Conservation (phyloP, 2,329 filamentous ascomycete species). For the Monosporascus sp. region DNA sequence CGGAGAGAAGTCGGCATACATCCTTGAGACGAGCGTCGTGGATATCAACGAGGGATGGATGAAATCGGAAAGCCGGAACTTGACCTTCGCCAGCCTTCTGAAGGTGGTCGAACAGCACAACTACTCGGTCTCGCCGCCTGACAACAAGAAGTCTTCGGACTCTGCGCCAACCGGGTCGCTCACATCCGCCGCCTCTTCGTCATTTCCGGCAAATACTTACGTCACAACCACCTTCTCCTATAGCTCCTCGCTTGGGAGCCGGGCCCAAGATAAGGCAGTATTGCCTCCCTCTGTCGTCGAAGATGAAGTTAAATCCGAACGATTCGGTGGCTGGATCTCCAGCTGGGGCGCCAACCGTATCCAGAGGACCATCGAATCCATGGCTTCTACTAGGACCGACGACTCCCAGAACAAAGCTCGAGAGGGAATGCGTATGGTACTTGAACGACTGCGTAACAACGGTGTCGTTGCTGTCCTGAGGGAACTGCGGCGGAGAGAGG, state of each 20-base stretch:
- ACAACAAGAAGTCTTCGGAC: conserved; percentile 20
- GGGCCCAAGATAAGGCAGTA: conserved; percentile 48
- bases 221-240: conserved; percentile 72
- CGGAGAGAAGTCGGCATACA: conserved; percentile 69
- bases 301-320: conserved; percentile 26
- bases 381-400: conserved; percentile 71
- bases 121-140: conserved; percentile 45
- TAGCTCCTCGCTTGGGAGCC: conserved; percentile 66
- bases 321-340: conserved; percentile 42
- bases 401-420: conserved; percentile 75
- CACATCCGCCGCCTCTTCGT: conserved; percentile 4
- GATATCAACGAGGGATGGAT: conserved; percentile 79
- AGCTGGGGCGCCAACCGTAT: conserved; percentile 63
- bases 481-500: conserved; percentile 45
- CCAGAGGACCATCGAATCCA: conserved; percentile 72
- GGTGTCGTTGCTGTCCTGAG: conserved; percentile 51
- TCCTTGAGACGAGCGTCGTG: conserved; percentile 74
- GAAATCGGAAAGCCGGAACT: conserved; percentile 73
- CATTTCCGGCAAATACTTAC: conserved; percentile 44
- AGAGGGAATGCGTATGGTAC: conserved; percentile 76
- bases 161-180: conserved; percentile 20
- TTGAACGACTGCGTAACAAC: conserved; percentile 61
- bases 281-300: conserved; percentile 36
- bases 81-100: conserved; percentile 77
- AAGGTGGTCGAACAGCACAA: conserved; percentile 72